A percentile compares a stretch with the other conserved stretches of the same genome.
Conservation (phyloP, 202 grass and related monocot genomes). For the Schoenoplectus tabernaemontani region DNA sequence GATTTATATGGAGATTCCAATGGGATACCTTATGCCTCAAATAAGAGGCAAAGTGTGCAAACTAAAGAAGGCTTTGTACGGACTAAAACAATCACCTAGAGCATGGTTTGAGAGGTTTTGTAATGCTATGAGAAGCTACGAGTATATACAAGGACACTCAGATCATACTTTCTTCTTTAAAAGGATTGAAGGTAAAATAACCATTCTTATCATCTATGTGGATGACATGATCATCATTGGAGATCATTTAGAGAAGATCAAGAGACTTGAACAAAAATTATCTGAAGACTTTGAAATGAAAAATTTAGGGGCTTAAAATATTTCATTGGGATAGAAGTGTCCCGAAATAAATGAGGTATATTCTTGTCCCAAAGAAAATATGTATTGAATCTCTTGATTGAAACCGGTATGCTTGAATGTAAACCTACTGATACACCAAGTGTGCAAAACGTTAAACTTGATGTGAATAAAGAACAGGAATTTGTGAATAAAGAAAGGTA, state of each 20-base stretch:
- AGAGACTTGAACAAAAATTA: not conserved
- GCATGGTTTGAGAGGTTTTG: not conserved
- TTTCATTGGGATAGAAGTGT: not conserved
- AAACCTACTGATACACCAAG: not conserved
- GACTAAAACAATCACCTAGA: not conserved
- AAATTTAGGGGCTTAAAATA: not conserved
- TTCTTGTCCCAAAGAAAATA: not conserved
- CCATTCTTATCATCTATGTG: too few relatives aligned
- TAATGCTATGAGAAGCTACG: not conserved
- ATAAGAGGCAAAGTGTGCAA: not conserved
- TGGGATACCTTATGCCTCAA: not conserved
- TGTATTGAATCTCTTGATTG: too few relatives aligned
- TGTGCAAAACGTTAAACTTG: not conserved
- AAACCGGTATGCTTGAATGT: not conserved
- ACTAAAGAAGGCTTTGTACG: not conserved
- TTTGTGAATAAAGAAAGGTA: not conserved
- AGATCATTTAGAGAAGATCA: not conserved
- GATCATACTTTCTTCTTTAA: not conserved
- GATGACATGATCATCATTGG: too few relatives aligned
- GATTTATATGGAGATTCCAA: not conserved
- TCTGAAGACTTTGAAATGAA: not conserved
- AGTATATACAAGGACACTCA: not conserved
- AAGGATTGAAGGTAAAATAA: not conserved
- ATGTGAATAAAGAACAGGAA: not conserved
- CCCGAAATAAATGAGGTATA: not conserved